Percentiles rank a stretch among this genome's conserved stretches.
These are phyloP conservation scores for Tetradesmus lagerheimii DNA, from an alignment of 139 green algal species.

Conservation along the genomic window DNA sequence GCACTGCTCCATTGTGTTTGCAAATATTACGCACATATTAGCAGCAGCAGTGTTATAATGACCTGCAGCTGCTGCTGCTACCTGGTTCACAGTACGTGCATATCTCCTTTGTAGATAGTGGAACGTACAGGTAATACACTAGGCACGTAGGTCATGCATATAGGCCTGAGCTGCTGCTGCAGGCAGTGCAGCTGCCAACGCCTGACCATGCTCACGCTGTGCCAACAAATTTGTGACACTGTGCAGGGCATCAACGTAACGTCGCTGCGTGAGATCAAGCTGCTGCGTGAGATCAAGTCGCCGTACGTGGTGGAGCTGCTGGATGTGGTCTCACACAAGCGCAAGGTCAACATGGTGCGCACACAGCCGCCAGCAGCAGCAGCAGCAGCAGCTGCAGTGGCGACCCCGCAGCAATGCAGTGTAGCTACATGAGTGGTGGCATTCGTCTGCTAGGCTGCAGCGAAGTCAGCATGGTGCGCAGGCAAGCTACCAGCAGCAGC, in stretches of 20 bases:
- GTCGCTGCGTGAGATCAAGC: slow-evolving; percentile 92
- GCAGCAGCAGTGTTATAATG: too few relatives aligned
- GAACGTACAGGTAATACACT: too few relatives aligned
- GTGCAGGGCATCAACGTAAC: slow-evolving; percentile 90
- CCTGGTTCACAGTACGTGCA: too few relatives aligned
- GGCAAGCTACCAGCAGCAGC: background rate
- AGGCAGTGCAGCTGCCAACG: background rate
- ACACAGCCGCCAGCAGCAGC: background rate
- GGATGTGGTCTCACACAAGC: slow-evolving; percentile 82
- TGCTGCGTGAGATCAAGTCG: slow-evolving; percentile 85
- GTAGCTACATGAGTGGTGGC: background rate
- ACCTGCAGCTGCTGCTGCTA: too few relatives aligned
- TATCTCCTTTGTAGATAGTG: too few relatives aligned
- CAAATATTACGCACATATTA: too few relatives aligned
- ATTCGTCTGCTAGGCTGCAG: background rate
- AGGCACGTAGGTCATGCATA: too few relatives aligned
- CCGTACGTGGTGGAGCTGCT: slow-evolving; percentile 84
- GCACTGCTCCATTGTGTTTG: too few relatives aligned
- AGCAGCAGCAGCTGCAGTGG: background rate
- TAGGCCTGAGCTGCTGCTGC: background rate
- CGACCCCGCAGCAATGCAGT: background rate
- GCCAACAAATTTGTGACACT: background rate
- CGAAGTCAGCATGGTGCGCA: background rate
- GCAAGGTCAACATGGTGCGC: slow-evolving; percentile 62
- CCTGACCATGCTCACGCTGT: background rate